These are phyloP conservation scores for Dendrostoma leiphaemia DNA, from an alignment of 2,329 filamentous ascomycete species.

Conservation along the genomic window DNA sequence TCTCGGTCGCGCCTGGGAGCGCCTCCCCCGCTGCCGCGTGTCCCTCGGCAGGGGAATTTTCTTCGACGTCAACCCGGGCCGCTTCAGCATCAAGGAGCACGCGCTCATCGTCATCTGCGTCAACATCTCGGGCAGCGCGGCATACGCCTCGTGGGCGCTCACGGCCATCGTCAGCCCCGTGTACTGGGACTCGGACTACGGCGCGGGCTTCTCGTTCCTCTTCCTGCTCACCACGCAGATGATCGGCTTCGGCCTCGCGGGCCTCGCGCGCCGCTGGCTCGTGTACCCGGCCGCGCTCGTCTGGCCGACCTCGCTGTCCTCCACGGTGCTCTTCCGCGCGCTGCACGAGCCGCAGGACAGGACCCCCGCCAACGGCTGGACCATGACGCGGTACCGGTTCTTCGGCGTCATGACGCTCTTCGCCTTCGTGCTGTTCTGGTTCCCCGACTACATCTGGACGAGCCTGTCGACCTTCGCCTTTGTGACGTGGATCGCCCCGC, in stretches of 20 bases:
- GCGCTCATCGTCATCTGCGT: conserved; percentile 32
- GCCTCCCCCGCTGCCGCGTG: conserved; percentile 27
- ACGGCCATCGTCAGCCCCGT: conserved; percentile 32
- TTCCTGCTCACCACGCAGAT: conserved; percentile 31
- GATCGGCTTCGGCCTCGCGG: conserved; percentile 33
- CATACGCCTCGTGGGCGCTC: conserved; percentile 26
- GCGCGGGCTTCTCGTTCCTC: conserved; percentile 31
- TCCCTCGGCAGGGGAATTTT: conserved; percentile 24
- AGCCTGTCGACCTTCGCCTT: conserved; percentile 24
- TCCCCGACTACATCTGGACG: conserved; percentile 23
- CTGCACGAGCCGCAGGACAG: conserved; percentile 31
- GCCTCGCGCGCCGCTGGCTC: conserved; percentile 31
- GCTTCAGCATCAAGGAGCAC: conserved; percentile 36
- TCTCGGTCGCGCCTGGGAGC: conserved; percentile 31
- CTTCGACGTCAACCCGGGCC: conserved; percentile 26
- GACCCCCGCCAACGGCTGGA: conserved; percentile 31
- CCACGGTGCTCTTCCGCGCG: conserved; percentile 32
- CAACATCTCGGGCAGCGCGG: conserved; percentile 28
- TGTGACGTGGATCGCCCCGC: conserved; percentile 22
- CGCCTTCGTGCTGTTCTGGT: conserved; percentile 27
- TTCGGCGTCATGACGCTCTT: conserved; percentile 30
- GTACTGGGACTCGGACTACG: conserved; percentile 32
- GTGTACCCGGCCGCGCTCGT: conserved; percentile 34
- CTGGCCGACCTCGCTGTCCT: conserved; percentile 33
- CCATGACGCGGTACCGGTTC: conserved; percentile 32